phyloP scores from a whole-genome alignment of 495 filamentous ascomycete species.

The Margaritispora aquatica region DNA sequence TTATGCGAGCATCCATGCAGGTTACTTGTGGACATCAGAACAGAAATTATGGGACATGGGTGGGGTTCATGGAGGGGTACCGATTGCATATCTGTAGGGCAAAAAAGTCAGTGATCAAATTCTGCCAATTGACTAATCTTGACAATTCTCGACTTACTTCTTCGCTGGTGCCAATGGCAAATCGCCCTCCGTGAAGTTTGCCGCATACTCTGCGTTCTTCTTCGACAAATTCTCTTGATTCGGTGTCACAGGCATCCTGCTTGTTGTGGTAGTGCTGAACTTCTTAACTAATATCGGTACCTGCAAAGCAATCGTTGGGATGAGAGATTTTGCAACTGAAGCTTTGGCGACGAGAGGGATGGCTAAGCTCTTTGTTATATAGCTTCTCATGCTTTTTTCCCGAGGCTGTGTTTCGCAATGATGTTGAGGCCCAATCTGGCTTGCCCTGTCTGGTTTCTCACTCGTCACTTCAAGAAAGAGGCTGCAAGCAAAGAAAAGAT shows the following conservation, averaged over 20 bases:
- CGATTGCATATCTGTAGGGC: neutral
- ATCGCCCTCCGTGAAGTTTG: slow-evolving; percentile 55
- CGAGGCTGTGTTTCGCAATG: neutral
- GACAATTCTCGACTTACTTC: slow-evolving; percentile 51
- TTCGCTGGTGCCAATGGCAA: slow-evolving; percentile 69
- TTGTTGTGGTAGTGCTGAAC: neutral
- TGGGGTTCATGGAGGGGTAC: neutral
- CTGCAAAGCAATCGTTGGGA: neutral
- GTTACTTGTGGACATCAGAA: slow-evolving; percentile 41
- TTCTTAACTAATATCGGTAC: neutral
- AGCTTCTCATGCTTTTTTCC: neutral
- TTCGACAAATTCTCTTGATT: slow-evolving; percentile 48
- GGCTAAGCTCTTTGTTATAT: slow-evolving; percentile 8
- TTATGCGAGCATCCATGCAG: slow-evolving; percentile 84
- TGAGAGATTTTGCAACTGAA: neutral
- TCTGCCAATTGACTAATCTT: neutral
- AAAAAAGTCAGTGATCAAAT: neutral
- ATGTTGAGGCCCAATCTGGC: neutral
- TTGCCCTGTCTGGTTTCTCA: neutral
- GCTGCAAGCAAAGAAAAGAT: neutral
- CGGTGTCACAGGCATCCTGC: slow-evolving; percentile 22
- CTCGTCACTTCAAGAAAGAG: too few relatives aligned
- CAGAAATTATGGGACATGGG: neutral
- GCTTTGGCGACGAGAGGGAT: neutral
- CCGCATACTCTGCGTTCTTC: slow-evolving; percentile 55